Conservation (phyloP, 495 filamentous ascomycete genomes). For the Penicillium paxilli region DNA sequence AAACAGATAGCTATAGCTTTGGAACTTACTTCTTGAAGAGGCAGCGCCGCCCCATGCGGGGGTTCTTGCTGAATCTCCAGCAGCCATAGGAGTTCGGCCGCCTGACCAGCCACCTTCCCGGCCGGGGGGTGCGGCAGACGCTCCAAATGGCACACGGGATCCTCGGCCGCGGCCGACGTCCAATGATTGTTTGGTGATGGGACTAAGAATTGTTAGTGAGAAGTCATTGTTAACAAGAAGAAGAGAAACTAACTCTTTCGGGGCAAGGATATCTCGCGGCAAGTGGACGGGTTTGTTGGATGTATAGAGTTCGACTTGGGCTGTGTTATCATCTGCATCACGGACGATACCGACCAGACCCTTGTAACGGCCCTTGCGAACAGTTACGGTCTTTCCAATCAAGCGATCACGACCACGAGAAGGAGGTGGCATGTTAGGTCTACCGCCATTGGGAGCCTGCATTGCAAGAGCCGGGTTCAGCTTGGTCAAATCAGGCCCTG, state of each 20-base stretch:
- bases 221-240: conserved; percentile 7
- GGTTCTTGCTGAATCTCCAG: conserved; percentile 60
- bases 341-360: conserved; percentile 93
- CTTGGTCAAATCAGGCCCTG: conserved; percentile 74
- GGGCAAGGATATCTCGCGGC: conserved; percentile 69
- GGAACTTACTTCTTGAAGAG: conserved; percentile 56
- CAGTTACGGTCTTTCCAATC: conserved; percentile 85
- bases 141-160: conserved; percentile 43
- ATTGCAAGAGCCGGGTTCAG: conserved; percentile 89
- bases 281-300: conserved; percentile 86
- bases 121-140: conserved; percentile 36
- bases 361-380: conserved; percentile 83
- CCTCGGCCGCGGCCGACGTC: conserved; percentile 62
- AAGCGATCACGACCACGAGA: conserved; percentile 78
- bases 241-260: conserved; percentile 67
- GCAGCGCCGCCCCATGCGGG: conserved; percentile 63
- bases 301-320: conserved; percentile 88
- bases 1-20: neutral
- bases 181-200: conserved; percentile 70
- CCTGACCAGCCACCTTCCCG: conserved; percentile 47
- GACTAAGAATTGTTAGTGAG: conserved; percentile 34
- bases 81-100: conserved; percentile 67
- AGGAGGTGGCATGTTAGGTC: conserved; percentile 70
- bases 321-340: conserved; percentile 80
- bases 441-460: conserved; percentile 40